These are phyloP conservation scores for Cutaneotrichosporon curvatum DNA, from an alignment of 1,284 basidiomycete species.

Conservation along the genomic window DNA sequence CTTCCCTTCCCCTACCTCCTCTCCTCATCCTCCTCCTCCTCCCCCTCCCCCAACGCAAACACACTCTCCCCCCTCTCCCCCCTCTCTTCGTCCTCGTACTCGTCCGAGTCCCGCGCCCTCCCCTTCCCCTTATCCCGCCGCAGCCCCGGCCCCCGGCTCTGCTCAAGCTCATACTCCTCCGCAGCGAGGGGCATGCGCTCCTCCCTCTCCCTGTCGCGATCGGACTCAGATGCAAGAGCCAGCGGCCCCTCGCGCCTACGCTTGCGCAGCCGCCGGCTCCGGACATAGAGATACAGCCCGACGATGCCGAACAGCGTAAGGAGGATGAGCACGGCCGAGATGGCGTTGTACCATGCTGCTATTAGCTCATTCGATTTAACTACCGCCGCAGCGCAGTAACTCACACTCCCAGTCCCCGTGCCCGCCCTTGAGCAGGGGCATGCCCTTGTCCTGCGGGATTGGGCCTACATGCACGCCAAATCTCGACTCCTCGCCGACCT, in stretches of 20 bases:
- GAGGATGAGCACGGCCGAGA: conserved; percentile 75
- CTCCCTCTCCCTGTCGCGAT: conserved; percentile 37
- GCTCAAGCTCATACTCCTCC: conserved; percentile 43
- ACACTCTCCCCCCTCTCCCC: conserved; percentile 39
- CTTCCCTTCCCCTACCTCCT: conserved; percentile 2
- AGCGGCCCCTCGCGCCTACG: conserved; percentile 3
- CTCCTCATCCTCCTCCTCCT: conserved; percentile 38
- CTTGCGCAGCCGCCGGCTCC: conserved; percentile 27
- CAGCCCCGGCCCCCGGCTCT: conserved; percentile 15
- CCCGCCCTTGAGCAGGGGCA: conserved; percentile 62
- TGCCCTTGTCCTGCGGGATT: conserved; percentile 23
- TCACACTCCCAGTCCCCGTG: conserved; percentile 63
- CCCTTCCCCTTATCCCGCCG: conserved; percentile 23
- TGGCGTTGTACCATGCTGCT: conserved; percentile 78
- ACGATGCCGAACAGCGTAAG: conserved; percentile 64
- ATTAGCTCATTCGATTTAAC: too few species aligned
- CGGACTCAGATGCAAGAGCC: background rate
- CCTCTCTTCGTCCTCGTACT: conserved; percentile 18
- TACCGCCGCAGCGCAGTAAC: too few species aligned
- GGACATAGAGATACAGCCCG: conserved; percentile 47
- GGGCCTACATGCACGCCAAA: conserved; percentile 30
- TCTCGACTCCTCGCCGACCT: conserved; percentile 39
- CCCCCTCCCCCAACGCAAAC: conserved; percentile 51
- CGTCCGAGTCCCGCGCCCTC: conserved; percentile 6
- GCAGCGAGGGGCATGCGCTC: conserved; percentile 55